Evolutionary conservation across 257 asterid genomes (phyloP), one percentile per base, ranked within the genome.

Genomic region (Solanum sitiens): DNA sequence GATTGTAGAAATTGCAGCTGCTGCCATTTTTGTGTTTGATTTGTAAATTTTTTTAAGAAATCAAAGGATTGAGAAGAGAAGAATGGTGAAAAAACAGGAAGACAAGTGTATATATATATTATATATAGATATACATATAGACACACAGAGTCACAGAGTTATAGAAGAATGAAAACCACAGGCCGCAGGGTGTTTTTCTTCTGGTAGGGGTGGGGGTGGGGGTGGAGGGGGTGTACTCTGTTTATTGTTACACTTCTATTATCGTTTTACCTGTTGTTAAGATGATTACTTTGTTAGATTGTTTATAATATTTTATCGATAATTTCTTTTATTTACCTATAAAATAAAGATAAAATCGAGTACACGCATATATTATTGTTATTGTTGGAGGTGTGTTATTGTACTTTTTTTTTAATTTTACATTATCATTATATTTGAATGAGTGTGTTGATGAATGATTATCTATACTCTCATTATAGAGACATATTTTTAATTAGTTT

Each of bases 1-100:
- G 74, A 75, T 61, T 27, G 89, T 45, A 20, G 86, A 35, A 27
- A 70, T 18, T 21, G 91, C 84, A 11, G 94, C 89, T 4, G 92
- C 88, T 18, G 92, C 90, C 93, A 92, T 89, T 20, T 65, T 32
- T 27, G 50, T 47, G 8, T 3, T 42, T 2, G 44, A 27, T 53
- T 59, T 50, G 20, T 47, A 50, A 4, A 13, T 23, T 23, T 44
- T 25, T 16, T 5, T 2, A 16, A 25, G 10, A 45, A 79, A 45
- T 45, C 2, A 45, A 15, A 45, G 25, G 18, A 27, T 79, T 15
- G 27, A 79, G 65, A 77, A 14, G 85, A 45, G n/a, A 50, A 35
- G 35, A 50, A 8, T 44, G 85, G 56, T 79, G 85, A 79, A 79
- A 77, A 25, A 79, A 27, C 40, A 79, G 27, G 84, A 15, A 25